phyloP scores from a whole-genome alignment of 805 yeast genomes.

The Starmerella roubikii region DNA sequence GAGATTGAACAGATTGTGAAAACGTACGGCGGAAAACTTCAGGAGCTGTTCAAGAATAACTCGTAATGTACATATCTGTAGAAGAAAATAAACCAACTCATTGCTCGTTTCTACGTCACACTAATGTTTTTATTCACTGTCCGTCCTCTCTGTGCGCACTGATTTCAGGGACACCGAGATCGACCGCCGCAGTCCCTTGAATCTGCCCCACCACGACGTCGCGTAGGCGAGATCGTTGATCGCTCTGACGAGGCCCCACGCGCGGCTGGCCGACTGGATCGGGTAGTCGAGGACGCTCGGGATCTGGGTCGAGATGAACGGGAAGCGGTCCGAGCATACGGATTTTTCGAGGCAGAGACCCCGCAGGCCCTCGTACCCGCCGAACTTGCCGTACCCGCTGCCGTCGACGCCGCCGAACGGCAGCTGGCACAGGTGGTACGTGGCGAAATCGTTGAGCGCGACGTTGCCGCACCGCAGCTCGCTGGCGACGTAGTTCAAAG shows the following conservation, averaged over 20 bases:
- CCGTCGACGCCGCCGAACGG: conserved; percentile 94
- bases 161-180: conserved; percentile 23
- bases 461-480: conserved; percentile 72
- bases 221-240: conserved; percentile 73
- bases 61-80: too few species aligned
- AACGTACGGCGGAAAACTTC: conserved; percentile 43
- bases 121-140: too few species aligned
- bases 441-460: conserved; percentile 95
- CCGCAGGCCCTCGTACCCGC: conserved; percentile 91
- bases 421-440: conserved; percentile 85
- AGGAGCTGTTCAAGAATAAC: conserved; percentile 37
- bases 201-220: conserved; percentile 50
- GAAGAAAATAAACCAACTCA: too few species aligned
- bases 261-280: conserved; percentile 59
- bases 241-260: conserved; percentile 78
- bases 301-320: conserved; percentile 61
- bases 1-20: conserved; percentile 63
- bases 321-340: conserved; percentile 69
- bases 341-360: conserved; percentile 83
- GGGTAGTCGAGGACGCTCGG: conserved; percentile 92
- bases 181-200: conserved; percentile 40
- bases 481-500: conserved; percentile 50
- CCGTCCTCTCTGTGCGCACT: not conserved
- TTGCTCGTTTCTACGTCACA: too few species aligned
- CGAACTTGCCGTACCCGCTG: conserved; percentile 94